phyloP scores from a whole-genome alignment of 108 stramenopile species.

The Pseudonitzschia multistriata region DNA sequence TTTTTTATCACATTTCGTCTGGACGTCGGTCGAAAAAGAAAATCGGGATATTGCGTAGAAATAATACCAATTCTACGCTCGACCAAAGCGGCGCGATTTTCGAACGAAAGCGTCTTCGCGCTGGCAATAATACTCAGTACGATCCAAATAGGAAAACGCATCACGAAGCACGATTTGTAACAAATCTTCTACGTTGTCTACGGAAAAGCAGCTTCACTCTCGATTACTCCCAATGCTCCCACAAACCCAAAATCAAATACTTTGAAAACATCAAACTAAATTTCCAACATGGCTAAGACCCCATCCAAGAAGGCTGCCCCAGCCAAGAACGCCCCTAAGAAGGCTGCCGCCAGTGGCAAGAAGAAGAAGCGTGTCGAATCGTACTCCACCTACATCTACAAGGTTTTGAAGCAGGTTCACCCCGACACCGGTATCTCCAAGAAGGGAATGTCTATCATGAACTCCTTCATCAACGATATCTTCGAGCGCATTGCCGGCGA shows the following conservation, averaged over 20 bases:
- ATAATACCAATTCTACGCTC: not conserved
- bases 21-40: not conserved
- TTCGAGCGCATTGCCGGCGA: slow-evolving; percentile 89
- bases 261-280: slow-evolving; percentile 7
- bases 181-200: not conserved
- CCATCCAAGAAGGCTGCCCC: slow-evolving; percentile 55
- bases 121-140: too few species aligned
- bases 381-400: slow-evolving; percentile 92
- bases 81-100: slow-evolving; percentile 4
- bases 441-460: slow-evolving; percentile 93
- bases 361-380: slow-evolving; percentile 84
- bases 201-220: not conserved
- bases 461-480: slow-evolving; percentile 94
- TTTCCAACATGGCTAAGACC: slow-evolving; percentile 62
- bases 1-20: not conserved
- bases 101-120: not conserved
- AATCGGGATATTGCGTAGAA: not conserved
- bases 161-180: not conserved
- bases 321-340: slow-evolving; percentile 19
- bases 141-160: not conserved
- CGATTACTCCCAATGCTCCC: not conserved
- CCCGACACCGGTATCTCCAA: slow-evolving; percentile 89
- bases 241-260: not conserved
- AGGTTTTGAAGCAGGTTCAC: slow-evolving; percentile 89
- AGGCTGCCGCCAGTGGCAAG: slow-evolving; percentile 28